These are phyloP conservation scores for Aspergillus costaricaensis DNA, from an alignment of 2,329 filamentous ascomycete species.

Conservation along the genomic window DNA sequence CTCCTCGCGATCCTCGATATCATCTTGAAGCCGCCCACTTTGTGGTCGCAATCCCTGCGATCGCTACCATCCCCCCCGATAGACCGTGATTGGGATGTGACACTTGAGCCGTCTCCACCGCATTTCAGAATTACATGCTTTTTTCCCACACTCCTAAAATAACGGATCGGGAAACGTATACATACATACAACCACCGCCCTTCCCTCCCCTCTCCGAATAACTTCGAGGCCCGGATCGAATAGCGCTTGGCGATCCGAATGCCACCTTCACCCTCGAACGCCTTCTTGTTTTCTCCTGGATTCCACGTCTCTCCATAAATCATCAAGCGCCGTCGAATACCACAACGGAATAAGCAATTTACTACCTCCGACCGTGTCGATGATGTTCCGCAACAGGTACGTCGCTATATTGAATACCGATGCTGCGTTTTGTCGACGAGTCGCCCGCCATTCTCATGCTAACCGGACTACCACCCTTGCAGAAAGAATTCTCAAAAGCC, in stretches of 20 bases:
- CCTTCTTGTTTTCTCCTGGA: background rate
- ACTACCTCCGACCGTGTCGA: conserved; percentile 6
- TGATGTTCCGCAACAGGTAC: conserved; percentile 54
- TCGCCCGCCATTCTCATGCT: conserved; percentile 13
- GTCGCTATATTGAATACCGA: conserved; percentile 20
- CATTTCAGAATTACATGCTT: background rate
- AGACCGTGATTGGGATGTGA: conserved; percentile 2
- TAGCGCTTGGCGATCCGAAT: conserved; percentile 13
- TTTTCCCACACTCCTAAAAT: background rate
- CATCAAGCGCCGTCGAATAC: background rate
- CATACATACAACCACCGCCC: background rate
- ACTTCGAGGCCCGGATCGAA: background rate
- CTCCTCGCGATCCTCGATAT: background rate
- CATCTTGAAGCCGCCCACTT: background rate
- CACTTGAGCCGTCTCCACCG: background rate
- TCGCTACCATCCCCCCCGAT: background rate
- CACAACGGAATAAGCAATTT: background rate
- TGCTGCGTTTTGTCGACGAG: conserved; percentile 7
- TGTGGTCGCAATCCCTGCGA: conserved; percentile 1
- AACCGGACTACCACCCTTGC: conserved; percentile 18
- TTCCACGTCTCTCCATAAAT: background rate
- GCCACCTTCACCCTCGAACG: conserved; percentile 9
- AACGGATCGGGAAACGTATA: background rate
- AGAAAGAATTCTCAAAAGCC: conserved; percentile 84
- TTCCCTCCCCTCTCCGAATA: background rate